Evolutionary conservation across 2,329 filamentous ascomycete species (phyloP).

Genomic region (Xylariaceae sp.): DNA sequence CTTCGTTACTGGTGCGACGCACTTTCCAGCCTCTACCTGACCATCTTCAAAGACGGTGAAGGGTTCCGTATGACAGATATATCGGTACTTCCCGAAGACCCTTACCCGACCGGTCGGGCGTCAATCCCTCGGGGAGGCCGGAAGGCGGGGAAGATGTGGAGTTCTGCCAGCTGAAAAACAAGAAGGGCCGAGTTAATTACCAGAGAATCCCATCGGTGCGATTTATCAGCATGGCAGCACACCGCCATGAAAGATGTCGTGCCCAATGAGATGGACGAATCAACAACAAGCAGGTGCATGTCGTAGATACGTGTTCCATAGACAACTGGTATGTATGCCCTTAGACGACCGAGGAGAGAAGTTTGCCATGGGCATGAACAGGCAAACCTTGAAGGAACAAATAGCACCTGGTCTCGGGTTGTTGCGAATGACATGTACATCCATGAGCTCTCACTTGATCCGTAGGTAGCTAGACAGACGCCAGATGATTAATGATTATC

Average conservation of each 20-base stretch:
- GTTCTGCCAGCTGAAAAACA: neutral
- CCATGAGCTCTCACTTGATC: neutral
- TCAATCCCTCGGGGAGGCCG: neutral
- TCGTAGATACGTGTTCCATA: slow-evolving; percentile 5
- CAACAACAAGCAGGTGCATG: neutral
- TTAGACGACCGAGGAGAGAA: neutral
- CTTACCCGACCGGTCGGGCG: neutral
- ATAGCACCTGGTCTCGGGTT: too few species aligned
- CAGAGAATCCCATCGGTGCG: neutral
- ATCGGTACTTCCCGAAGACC: slow-evolving; percentile 19
- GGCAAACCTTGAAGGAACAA: neutral
- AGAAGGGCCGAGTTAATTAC: neutral
- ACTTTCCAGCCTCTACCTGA: slow-evolving; percentile 61
- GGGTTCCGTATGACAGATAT: slow-evolving; percentile 22
- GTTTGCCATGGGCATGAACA: neutral
- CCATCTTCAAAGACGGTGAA: slow-evolving; percentile 64
- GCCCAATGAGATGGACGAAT: neutral
- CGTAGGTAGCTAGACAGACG: too few species aligned
- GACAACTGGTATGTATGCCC: slow-evolving; percentile 5
- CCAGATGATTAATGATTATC: too few species aligned
- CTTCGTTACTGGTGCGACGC: slow-evolving; percentile 67
- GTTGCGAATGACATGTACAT: neutral
- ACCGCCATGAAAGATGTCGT: neutral
- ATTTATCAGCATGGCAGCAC: neutral
- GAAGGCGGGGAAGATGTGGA: slow-evolving; percentile 7